Evolutionary conservation across 495 filamentous ascomycete species (phyloP).

Genomic region (Trichodelitschia bisporula): DNA sequence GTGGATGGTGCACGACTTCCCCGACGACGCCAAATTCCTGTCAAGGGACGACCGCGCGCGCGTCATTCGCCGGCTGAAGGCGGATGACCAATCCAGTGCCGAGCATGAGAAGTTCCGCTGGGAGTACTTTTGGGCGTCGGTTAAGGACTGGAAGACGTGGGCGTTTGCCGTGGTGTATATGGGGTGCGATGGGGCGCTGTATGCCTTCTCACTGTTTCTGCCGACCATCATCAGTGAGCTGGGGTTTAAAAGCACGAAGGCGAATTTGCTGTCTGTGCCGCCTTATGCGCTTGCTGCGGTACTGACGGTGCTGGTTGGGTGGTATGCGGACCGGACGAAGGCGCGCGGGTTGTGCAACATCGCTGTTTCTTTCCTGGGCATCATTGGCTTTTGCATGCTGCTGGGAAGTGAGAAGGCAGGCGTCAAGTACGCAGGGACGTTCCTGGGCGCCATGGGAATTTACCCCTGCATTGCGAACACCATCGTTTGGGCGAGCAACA

Average conservation of each 20-base stretch:
- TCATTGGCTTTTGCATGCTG: constrained; percentile 41
- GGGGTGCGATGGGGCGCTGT: constrained; percentile 34
- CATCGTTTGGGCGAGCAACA: constrained; percentile 39
- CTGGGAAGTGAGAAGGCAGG: constrained; percentile 25
- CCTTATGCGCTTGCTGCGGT: constrained; percentile 69
- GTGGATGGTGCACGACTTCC: background rate
- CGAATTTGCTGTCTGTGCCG: constrained; percentile 69
- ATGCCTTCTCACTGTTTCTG: constrained; percentile 77
- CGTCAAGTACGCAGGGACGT: constrained; percentile 50
- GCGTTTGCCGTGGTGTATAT: constrained; percentile 22
- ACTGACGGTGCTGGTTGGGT: constrained; percentile 38
- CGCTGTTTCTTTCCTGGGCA: constrained; percentile 39
- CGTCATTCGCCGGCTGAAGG: background rate
- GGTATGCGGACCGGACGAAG: constrained; percentile 31
- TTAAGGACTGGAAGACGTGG: constrained; percentile 81
- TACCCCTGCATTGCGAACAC: constrained; percentile 38
- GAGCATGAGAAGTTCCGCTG: constrained; percentile 60
- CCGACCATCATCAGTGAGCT: constrained; percentile 59
- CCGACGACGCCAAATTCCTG: background rate
- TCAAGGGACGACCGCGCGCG: background rate
- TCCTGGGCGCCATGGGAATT: constrained; percentile 40
- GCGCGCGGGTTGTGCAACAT: constrained; percentile 35
- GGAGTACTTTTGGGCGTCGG: constrained; percentile 45
- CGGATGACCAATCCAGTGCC: constrained; percentile 36
- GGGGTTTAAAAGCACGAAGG: constrained; percentile 42